These are phyloP conservation scores for Leptographium radiaticola DNA, from an alignment of 2,329 filamentous ascomycete species.

Conservation along the genomic window DNA sequence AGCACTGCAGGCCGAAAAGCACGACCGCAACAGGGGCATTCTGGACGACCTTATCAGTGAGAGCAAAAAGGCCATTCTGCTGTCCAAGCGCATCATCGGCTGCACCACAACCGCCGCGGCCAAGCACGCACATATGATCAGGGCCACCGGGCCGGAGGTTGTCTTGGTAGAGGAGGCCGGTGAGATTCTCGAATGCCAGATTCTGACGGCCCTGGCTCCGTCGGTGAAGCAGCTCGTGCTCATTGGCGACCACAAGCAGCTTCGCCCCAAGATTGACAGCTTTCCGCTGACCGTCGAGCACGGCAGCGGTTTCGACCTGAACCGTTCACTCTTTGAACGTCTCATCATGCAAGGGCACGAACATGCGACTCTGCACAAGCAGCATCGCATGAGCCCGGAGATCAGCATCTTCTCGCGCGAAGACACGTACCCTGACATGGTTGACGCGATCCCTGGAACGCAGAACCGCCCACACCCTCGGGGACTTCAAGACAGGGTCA, in stretches of 20 bases:
- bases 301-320: constrained; percentile 52
- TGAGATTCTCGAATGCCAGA: constrained; percentile 57
- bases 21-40: constrained; percentile 26
- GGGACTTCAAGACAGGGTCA: constrained; percentile 45
- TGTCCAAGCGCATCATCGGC: constrained; percentile 46
- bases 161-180: constrained; percentile 61
- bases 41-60: constrained; percentile 31
- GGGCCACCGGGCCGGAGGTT: constrained; percentile 40
- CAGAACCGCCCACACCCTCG: constrained; percentile 29
- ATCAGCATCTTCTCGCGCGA: constrained; percentile 37
- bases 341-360: constrained; percentile 42
- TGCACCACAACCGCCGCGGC: constrained; percentile 62
- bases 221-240: constrained; percentile 50
- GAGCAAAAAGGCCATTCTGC: constrained; percentile 17
- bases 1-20: constrained; percentile 21
- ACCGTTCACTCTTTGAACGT: constrained; percentile 56
- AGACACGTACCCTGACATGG: constrained; percentile 49
- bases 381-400: constrained; percentile 58
- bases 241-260: constrained; percentile 63
- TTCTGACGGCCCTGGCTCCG: constrained; percentile 42
- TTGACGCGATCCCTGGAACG: constrained; percentile 37
- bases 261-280: constrained; percentile 53
- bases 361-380: constrained; percentile 40
- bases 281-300: constrained; percentile 49
- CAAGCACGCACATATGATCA: constrained; percentile 42